A percentile compares a stretch with the other conserved stretches of the same genome.
Conservation (phyloP, 1,284 basidiomycete genomes). For the Pholiota adiposa region DNA sequence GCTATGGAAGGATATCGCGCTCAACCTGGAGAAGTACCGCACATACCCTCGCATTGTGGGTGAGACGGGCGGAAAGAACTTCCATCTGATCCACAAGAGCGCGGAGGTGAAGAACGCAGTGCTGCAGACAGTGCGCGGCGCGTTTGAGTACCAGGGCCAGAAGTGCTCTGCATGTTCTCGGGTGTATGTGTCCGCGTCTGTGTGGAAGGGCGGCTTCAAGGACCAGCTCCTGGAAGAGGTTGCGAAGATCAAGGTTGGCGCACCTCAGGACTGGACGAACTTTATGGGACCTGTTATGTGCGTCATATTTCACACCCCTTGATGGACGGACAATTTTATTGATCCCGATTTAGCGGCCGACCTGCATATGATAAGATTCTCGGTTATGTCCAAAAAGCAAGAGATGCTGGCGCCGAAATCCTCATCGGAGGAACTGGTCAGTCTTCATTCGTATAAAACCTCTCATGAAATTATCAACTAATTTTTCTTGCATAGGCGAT, state of each 20-base stretch:
- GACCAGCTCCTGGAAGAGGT: slow-evolving; percentile 78
- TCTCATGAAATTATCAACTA: neutral
- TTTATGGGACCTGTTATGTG: slow-evolving; percentile 98
- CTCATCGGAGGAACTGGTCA: slow-evolving; percentile 83
- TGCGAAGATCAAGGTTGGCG: slow-evolving; percentile 86
- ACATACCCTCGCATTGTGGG: slow-evolving; percentile 95
- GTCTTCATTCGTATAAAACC: slow-evolving; percentile 22
- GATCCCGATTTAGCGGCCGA: slow-evolving; percentile 55
- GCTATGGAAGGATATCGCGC: slow-evolving; percentile 95
- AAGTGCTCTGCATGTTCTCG: slow-evolving; percentile 97
- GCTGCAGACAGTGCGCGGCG: slow-evolving; percentile 86
- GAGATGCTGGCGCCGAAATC: slow-evolving; percentile 87
- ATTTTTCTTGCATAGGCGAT: slow-evolving; percentile 55
- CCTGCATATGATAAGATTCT: slow-evolving; percentile 90
- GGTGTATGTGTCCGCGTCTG: slow-evolving; percentile 85
- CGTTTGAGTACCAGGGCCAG: slow-evolving; percentile 99
- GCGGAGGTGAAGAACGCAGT: slow-evolving; percentile 91
- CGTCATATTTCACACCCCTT: slow-evolving; percentile 26
- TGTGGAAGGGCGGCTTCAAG: slow-evolving; percentile 90
- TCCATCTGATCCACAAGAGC: slow-evolving; percentile 90
- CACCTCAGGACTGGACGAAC: slow-evolving; percentile 78
- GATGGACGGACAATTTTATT: too few species aligned
- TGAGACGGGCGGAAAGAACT: slow-evolving; percentile 98
- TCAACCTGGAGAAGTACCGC: slow-evolving; percentile 86
- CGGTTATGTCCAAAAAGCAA: slow-evolving; percentile 87